Evolutionary conservation across 2,329 filamentous ascomycete species (phyloP).

Genomic region (Colletotrichum tanaceti): DNA sequence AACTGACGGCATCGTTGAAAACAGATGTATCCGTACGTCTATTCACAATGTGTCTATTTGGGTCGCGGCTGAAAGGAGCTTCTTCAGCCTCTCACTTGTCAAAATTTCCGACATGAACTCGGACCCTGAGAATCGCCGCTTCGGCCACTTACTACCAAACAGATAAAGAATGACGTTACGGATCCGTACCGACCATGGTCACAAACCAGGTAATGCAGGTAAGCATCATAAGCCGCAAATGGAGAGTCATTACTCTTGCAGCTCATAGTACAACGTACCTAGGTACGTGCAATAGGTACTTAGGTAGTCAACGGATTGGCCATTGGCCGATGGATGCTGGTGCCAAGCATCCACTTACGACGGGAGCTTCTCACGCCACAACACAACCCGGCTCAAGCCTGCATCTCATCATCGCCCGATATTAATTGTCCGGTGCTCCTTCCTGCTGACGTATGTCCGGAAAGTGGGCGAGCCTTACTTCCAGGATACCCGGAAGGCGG

Average conservation of each 20-base stretch:
- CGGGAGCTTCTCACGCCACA: not conserved
- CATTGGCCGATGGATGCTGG: not conserved
- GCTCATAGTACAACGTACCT: not conserved
- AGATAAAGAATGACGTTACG: too few species aligned
- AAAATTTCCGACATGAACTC: not conserved
- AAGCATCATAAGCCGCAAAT: not conserved
- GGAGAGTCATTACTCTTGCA: not conserved
- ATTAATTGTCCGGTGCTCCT: constrained; percentile 18
- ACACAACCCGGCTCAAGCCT: constrained; percentile 23
- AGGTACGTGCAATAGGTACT: too few species aligned
- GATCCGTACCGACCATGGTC: too few species aligned
- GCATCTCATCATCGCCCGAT: constrained; percentile 4
- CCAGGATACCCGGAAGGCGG: not conserved
- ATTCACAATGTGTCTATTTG: not conserved
- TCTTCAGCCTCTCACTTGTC: not conserved
- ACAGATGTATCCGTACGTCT: not conserved
- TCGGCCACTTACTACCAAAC: too few species aligned
- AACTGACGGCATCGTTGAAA: constrained; percentile 10
- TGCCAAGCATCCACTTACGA: constrained; percentile 1
- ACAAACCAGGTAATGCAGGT: not conserved
- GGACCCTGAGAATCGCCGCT: not conserved
- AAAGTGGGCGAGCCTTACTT: constrained; percentile 19
- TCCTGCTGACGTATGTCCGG: constrained; percentile 11
- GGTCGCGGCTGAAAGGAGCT: not conserved
- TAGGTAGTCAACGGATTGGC: not conserved